Evolutionary conservation across 2,329 filamentous ascomycete genomes (phyloP), one percentile per base, ranked within the genome.

Genomic region (Keithomyces neogunnii): DNA sequence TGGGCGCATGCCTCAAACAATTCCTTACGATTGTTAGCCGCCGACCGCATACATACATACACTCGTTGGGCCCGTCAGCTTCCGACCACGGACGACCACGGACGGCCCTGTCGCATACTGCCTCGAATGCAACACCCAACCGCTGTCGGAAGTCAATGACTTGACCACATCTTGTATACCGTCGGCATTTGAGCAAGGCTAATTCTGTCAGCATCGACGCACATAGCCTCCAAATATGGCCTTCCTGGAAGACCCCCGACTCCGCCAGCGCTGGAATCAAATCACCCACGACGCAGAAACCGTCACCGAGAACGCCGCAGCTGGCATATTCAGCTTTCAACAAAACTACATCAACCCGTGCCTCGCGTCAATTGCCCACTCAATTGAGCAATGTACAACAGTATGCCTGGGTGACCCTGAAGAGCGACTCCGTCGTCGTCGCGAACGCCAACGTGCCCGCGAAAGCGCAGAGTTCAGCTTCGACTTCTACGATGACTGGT

Each of bases 401-500:
- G 81, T 84, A 50, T 89, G 89, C 58, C 69, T 84, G 36, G 86
- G 88, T 50, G 82, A 82, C 62, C 81, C 81, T 50, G 86, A 91
- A 59, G 88, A 92, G 63, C 83, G 87, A 53, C 73, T 82, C 47
- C 82, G 88, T 32, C 82, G 88, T 51, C 70, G 74, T 45, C 75
- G 85, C 55, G 83, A 89, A 60, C 80, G 86, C 44, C 77, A 79
- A 26, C 73, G 78, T 7, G 71, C 73, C 29, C 69, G 72, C 54
- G 82, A 81, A 2, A 69, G 82, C 48, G 87, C 90, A 31, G 91
- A 96, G 69, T 81, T 87, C 61, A 91, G 82, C 62, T 97, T 97
- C 65, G 92, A 96, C 67, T 97, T 97, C 66, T 97, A 97, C 72
- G 92, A 96, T 68, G 92, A 96, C 68, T 97, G 92, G 92, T 89